A percentile compares a stretch with the other conserved stretches of the same genome.
These are phyloP conservation scores for Ophiostoma ips DNA, from an alignment of 2,329 filamentous ascomycete genomes.

Conservation along the genomic window DNA sequence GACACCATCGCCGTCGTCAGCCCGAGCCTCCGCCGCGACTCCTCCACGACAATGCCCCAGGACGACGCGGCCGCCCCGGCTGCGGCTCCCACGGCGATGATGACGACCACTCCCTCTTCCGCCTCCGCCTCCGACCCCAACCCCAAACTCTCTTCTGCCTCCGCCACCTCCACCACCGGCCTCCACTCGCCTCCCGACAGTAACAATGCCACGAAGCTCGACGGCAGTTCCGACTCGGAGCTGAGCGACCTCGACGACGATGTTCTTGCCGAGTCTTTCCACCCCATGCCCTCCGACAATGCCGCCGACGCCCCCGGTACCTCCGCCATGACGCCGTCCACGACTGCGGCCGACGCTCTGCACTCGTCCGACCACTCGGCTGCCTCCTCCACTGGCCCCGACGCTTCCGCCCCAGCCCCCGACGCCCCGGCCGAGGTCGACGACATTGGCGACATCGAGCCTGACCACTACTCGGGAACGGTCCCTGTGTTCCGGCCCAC, in stretches of 20 bases:
- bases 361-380: background rate
- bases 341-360: slow-evolving; percentile 9
- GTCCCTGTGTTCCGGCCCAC: slow-evolving; percentile 92
- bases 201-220: slow-evolving; percentile 45
- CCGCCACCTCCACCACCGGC: slow-evolving; percentile 27
- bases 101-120: slow-evolving; percentile 4
- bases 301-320: background rate
- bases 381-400: background rate
- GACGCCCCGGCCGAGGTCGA: slow-evolving; percentile 13
- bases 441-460: slow-evolving; percentile 65
- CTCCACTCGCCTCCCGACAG: slow-evolving; percentile 51
- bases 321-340: slow-evolving; percentile 2
- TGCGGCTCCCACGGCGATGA: slow-evolving; percentile 11
- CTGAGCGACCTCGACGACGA: slow-evolving; percentile 53
- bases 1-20: slow-evolving; percentile 17
- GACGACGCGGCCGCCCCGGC: slow-evolving; percentile 10
- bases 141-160: slow-evolving; percentile 1
- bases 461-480: slow-evolving; percentile 80
- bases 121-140: background rate
- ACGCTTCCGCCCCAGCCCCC: background rate
- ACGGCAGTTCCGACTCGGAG: slow-evolving; percentile 42
- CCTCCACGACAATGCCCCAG: background rate
- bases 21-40: slow-evolving; percentile 8
- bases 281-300: slow-evolving; percentile 10
- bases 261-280: slow-evolving; percentile 27